Base-by-base conservation (phyloP, 106 monocot species). In the Phalaenopsis equestris region DNA sequence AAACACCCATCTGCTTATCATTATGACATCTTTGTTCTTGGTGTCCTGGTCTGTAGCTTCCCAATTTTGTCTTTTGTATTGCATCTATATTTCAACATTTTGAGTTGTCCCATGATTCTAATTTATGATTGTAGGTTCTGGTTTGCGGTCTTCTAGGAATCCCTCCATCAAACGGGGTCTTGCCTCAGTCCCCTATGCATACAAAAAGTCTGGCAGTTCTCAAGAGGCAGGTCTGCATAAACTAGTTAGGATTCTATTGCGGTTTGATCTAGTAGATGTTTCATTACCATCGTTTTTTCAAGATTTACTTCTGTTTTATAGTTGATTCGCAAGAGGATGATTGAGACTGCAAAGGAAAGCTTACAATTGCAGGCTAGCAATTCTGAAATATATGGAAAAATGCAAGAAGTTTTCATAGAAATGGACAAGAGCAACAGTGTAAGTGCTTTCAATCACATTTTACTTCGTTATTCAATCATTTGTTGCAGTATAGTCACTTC, bases 1-100 rank as follows among this genome's bases (percentile, higher is more conserved):
- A 98, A 88, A 76, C 94, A 94, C 70, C 92, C 97, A 19, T 90
- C 94, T 68, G 86, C 97, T 68, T 98, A 98, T 61, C 94, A 98
- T 78, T 92, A 98, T 82, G 97, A 98, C 72, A 89, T 98, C 42
- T 81, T 98, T 12, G 78, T 98, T 61, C 97, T 98, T 76, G 94
- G 92, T 17, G 38, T 92, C 78, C 90, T 98, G 97, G 97, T 91
- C 83, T 39, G 55, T 78, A 16, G 55, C 17, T n/a, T 78, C 24
- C 18, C 0, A 6, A 30, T 30, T 30, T 30, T 30, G 21, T 78
- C 55, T 24, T 6, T 41, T 15, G 15, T 8, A 97, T 30, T 30
- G 30, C 4, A 19, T 1, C 23, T 70, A 30, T 79, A 4, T 30
- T 30, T 68, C 21, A 68, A 68, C 36, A 1, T 68, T 61, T 61